Evolutionary conservation across 2,329 filamentous ascomycete species (phyloP).

Genomic region (Penicillium sp.): DNA sequence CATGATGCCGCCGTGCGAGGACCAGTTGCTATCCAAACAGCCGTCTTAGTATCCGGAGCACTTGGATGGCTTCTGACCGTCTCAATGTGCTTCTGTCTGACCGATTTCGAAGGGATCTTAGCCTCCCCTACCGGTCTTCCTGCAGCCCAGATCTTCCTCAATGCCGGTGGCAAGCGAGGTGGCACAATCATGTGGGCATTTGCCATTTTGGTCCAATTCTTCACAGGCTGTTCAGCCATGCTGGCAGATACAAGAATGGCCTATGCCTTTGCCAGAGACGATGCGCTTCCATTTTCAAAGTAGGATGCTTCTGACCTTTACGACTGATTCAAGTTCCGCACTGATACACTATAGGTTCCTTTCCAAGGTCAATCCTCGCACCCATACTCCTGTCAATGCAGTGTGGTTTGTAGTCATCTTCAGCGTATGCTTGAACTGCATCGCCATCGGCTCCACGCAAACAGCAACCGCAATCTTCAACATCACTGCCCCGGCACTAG

Average conservation of each 20-base stretch:
- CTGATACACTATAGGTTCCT: slow-evolving; percentile 44
- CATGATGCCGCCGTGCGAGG: slow-evolving; percentile 62
- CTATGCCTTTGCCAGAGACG: slow-evolving; percentile 61
- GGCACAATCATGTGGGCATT: slow-evolving; percentile 63
- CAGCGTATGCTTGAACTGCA: slow-evolving; percentile 53
- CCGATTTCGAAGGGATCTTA: slow-evolving; percentile 58
- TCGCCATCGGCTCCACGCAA: slow-evolving; percentile 46
- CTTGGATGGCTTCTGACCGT: slow-evolving; percentile 64
- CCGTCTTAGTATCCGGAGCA: slow-evolving; percentile 59
- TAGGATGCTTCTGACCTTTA: slow-evolving; percentile 28
- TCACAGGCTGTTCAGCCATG: slow-evolving; percentile 65
- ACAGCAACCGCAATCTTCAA: slow-evolving; percentile 53
- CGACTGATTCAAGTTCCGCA: neutral
- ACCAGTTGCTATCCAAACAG: slow-evolving; percentile 59
- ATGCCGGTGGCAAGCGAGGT: slow-evolving; percentile 58
- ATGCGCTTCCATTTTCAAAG: slow-evolving; percentile 61
- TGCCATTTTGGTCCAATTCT: slow-evolving; percentile 63
- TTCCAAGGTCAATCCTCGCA: slow-evolving; percentile 53
- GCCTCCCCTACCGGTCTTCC: slow-evolving; percentile 60
- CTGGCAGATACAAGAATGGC: slow-evolving; percentile 63
- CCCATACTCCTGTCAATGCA: slow-evolving; percentile 61
- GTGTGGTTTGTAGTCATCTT: slow-evolving; percentile 65
- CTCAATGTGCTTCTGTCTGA: slow-evolving; percentile 64
- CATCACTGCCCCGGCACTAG: slow-evolving; percentile 54
- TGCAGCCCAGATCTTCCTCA: slow-evolving; percentile 60